These are phyloP conservation scores for Primulina eburnea DNA, from an alignment of 257 asterid species.

Conservation along the genomic window DNA sequence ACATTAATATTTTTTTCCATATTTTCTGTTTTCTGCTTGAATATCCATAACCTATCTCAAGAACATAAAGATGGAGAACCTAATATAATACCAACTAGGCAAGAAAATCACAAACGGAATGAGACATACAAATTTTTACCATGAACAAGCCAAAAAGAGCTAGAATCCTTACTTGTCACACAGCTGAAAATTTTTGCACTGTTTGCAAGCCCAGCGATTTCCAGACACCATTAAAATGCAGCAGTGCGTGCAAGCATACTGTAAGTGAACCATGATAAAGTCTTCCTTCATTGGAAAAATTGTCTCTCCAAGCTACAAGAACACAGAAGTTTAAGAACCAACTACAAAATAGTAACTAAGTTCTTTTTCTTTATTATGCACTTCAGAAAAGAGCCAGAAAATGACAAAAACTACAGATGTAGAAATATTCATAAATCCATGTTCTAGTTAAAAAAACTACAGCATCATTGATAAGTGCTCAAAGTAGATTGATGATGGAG, in stretches of 20 bases:
- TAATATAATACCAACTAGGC: background rate
- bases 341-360: slow-evolving; percentile 10
- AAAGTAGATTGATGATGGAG: slow-evolving; percentile 10
- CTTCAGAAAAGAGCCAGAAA: background rate
- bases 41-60: background rate
- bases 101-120: background rate
- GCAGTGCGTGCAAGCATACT: slow-evolving; percentile 85
- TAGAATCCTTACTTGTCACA: slow-evolving; percentile 68
- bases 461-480: slow-evolving; percentile 6
- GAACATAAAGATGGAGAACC: slow-evolving; percentile 3
- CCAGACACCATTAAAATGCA: slow-evolving; percentile 87
- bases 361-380: background rate
- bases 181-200: slow-evolving; percentile 80
- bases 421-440: slow-evolving; percentile 9
- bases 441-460: background rate
- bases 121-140: background rate
- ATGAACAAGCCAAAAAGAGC: slow-evolving; percentile 13
- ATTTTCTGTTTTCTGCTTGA: background rate
- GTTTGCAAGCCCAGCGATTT: slow-evolving; percentile 82
- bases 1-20: no score
- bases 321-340: slow-evolving; percentile 20
- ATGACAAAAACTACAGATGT: slow-evolving; percentile 1
- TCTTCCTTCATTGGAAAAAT: slow-evolving; percentile 97
- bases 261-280: slow-evolving; percentile 97
- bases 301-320: slow-evolving; percentile 86